Evolutionary conservation across 2,329 filamentous ascomycete genomes (phyloP), one percentile per base, ranked within the genome.

Genomic region (Talaromyces sp.): DNA sequence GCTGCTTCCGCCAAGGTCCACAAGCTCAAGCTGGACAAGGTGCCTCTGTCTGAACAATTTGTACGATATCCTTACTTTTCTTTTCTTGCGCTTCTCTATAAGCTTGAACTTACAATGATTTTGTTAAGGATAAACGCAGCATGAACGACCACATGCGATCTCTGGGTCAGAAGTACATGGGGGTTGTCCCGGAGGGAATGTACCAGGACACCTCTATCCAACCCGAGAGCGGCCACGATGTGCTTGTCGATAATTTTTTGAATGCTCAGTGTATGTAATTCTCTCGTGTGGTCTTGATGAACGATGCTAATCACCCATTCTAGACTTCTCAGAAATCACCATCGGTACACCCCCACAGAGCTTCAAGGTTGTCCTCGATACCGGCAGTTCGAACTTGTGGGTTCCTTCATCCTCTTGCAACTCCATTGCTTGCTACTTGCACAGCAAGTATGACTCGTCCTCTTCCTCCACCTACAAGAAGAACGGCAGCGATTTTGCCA

Each of bases 311-410:
- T 15, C 9, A 10, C 17, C n/a, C 22, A 1, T n/a, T 47, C 39
- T 70, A 96, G 93, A 99, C 85, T 99, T 97, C 87, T 96, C 94
- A 71, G 93, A 97, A 80, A 97, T 99, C 79, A 86, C 88, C 72
- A 87, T 99, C 78, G 95, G 95, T 70, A 94, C 89, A 58, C 95
- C 95, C 70, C 89, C 95, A 39, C 95, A 99, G 84, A 86, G 83
- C 72, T 99, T 99, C 89, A 99, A 99, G 87, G 96, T 99, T 71
- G 90, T 99, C 69, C 90, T 99, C 69, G 95, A 99, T 80, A 99
- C 95, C 33, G 95, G 95, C 74, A 97, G 93, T 86, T 98, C 95
- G 79, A 99, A 99, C 85, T 87, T 99, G 69, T 99, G 96, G 96
- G 93, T 99, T 67, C 96, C 96, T 45, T 97, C 93, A 27, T 84